A percentile compares a stretch with the other conserved stretches of the same genome.
These are phyloP conservation scores for Protomyces pachydermus DNA, from an alignment of 1,139 yeast species.

Conservation along the genomic window DNA sequence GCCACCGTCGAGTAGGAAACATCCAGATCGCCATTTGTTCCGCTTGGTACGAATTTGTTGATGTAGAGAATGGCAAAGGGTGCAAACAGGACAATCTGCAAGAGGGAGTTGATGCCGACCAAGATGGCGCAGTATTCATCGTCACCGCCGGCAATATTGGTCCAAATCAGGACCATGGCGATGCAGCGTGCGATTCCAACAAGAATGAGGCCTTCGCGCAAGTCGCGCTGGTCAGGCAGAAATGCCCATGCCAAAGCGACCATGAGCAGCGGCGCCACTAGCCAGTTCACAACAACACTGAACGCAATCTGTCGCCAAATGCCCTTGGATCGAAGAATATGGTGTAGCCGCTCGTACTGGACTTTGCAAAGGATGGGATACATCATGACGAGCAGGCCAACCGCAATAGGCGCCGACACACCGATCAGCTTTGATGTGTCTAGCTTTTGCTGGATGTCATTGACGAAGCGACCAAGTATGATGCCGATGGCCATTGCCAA, in stretches of 20 bases:
- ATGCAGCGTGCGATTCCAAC: conserved; percentile 60
- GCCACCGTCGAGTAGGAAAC: conserved; percentile 47
- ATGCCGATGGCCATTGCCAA: conserved; percentile 39
- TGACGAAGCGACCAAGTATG: conserved; percentile 38
- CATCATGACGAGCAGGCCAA: conserved; percentile 57
- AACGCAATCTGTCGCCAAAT: conserved; percentile 42
- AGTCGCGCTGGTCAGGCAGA: conserved; percentile 49
- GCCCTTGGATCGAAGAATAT: conserved; percentile 35
- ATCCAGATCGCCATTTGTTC: conserved; percentile 31
- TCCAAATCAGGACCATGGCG: conserved; percentile 62
- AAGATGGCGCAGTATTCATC: conserved; percentile 50
- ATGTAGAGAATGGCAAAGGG: conserved; percentile 50
- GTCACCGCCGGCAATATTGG: conserved; percentile 54
- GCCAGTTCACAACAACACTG: conserved; percentile 52
- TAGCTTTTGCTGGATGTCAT: conserved; percentile 34
- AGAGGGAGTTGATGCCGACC: conserved; percentile 50
- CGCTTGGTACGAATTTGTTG: conserved; percentile 32
- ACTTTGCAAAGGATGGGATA: conserved; percentile 55
- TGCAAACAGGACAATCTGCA: conserved; percentile 54
- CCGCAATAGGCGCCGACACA: conserved; percentile 47
- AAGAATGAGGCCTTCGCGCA: conserved; percentile 53
- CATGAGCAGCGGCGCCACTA: conserved; percentile 56
- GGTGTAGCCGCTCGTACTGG: conserved; percentile 46
- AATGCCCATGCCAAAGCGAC: conserved; percentile 55
- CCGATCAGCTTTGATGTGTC: conserved; percentile 36